Evolutionary conservation across 2,329 filamentous ascomycete genomes (phyloP).

Genomic region (Beauveria caledonica): DNA sequence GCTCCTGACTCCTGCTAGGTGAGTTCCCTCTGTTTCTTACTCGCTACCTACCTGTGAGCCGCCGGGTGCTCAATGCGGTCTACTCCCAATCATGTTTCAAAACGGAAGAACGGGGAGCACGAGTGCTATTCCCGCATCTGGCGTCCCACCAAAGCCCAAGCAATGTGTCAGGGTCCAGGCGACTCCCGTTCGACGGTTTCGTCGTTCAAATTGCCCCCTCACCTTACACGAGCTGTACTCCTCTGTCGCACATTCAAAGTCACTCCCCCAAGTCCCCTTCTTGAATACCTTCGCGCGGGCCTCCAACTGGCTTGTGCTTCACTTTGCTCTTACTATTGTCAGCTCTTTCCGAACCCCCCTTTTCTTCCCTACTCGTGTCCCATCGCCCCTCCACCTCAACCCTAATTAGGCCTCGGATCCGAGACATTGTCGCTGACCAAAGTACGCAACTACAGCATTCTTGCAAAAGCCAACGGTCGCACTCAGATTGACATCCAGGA

Average conservation of each 20-base stretch:
- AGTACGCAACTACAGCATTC: conserved; percentile 50
- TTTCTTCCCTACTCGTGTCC: conserved; percentile 1
- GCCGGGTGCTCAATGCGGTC: not conserved
- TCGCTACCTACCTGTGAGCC: not conserved
- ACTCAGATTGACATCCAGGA: conserved; percentile 70
- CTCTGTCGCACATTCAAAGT: not conserved
- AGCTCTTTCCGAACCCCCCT: not conserved
- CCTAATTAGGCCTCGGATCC: conserved; percentile 14
- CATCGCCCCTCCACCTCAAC: conserved; percentile 8
- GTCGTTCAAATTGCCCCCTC: not conserved
- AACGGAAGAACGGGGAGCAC: not conserved
- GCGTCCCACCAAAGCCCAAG: not conserved
- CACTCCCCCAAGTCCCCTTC: not conserved
- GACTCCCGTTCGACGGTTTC: not conserved
- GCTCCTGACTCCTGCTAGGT: conserved; percentile 76
- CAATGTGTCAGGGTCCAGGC: not conserved
- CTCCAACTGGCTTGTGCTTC: conserved; percentile 9
- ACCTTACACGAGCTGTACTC: not conserved
- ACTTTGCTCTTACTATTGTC: not conserved
- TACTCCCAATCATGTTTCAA: not conserved
- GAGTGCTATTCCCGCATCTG: not conserved
- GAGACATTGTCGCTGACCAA: conserved; percentile 26
- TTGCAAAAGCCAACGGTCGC: conserved; percentile 76
- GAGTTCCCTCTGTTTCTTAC: conserved; percentile 22
- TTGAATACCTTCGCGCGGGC: not conserved